Evolutionary conservation across 352 stramenopile species (phyloP), one percentile per base, ranked within the genome.

Genomic region (Blastocystis sp.): DNA sequence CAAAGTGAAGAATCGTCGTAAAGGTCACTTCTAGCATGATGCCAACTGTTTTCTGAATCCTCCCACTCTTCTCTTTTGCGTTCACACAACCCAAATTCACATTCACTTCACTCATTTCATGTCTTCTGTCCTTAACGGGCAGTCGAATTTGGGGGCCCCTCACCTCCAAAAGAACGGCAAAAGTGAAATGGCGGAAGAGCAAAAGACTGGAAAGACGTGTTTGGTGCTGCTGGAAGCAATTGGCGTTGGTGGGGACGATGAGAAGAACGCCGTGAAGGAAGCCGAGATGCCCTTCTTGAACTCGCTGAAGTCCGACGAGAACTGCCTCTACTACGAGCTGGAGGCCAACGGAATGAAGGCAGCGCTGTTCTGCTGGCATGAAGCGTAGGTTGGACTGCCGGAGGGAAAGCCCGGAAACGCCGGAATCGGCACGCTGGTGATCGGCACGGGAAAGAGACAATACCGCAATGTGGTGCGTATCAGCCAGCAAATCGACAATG

Each of bases 201-300:
- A 61, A 63, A 10, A 10, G 21, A 62, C 14, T 61, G 40, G 69
- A 79, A 79, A 79, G 43, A 24, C 38, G 28, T 79, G 69, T 64
- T 40, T 79, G 69, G 43, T 79, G 38, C 34, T 79, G 38, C 45
- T 79, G 45, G 69, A 79, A 54, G 69, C 42, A 9, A 79, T 79
- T 28, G 69, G 69, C 45, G 38, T 43, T 11, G 63, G 69, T 24
- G 69, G 63, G 21, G 43, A 52, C 24, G 69, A 79, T 17, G 43
- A 45, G 9, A 40, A 45, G 21, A 79, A 79, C 43, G 69, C 69
- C 28, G 43, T 79, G 11, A 45, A 54, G 34, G 17, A 64, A 54
- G 69, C 28, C 21, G 21, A 79, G 10, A 79, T 79, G 69, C 42
- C 61, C 17, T 79, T 60, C 24, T 52, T 79, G 24, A 64, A 79